A percentile compares a stretch with the other conserved stretches of the same genome.
Conservation (phyloP, 768 basidiomycete species). For the Dioszegia crocea region DNA sequence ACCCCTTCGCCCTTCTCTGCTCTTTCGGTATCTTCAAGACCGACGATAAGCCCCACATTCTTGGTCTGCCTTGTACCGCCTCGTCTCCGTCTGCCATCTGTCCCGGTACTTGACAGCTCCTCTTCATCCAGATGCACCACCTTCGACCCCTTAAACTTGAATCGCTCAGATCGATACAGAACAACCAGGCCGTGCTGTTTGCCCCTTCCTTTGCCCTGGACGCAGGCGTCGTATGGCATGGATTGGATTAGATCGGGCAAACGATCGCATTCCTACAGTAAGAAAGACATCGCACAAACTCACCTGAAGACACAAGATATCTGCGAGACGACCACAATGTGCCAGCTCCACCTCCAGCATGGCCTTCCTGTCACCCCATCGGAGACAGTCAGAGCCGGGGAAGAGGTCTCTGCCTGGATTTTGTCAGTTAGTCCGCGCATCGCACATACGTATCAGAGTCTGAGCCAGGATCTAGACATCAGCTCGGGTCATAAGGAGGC, state of each 20-base stretch:
- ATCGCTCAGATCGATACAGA: conserved; percentile 61
- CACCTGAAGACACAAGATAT: conserved; percentile 86
- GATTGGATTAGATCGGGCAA: conserved; percentile 67
- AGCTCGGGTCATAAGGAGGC: conserved; percentile 4
- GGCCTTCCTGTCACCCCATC: conserved; percentile 65
- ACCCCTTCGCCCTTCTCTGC: conserved; percentile 55
- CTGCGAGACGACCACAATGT: conserved; percentile 58
- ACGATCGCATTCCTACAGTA: conserved; percentile 75
- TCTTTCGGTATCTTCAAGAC: conserved; percentile 55
- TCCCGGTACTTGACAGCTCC: conserved; percentile 40
- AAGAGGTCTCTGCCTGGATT: conserved; percentile 46
- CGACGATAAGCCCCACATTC: conserved; percentile 75
- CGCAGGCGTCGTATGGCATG: conserved; percentile 62
- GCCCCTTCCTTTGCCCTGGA: conserved; percentile 64
- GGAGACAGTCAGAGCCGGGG: conserved; percentile 62
- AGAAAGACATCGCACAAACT: too few species aligned
- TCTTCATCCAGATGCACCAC: conserved; percentile 66
- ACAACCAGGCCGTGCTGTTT: conserved; percentile 87
- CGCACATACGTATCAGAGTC: conserved; percentile 42
- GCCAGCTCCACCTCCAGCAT: conserved; percentile 76
- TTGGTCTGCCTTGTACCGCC: conserved; percentile 45
- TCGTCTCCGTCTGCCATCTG: conserved; percentile 13
- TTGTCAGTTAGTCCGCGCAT: neutral
- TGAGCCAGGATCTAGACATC: conserved; percentile 42
- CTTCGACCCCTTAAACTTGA: conserved; percentile 54